Percentiles rank a stretch among this genome's conserved stretches.
Conservation (phyloP, 306 rosid genomes). For the Prunus dulcis region DNA sequence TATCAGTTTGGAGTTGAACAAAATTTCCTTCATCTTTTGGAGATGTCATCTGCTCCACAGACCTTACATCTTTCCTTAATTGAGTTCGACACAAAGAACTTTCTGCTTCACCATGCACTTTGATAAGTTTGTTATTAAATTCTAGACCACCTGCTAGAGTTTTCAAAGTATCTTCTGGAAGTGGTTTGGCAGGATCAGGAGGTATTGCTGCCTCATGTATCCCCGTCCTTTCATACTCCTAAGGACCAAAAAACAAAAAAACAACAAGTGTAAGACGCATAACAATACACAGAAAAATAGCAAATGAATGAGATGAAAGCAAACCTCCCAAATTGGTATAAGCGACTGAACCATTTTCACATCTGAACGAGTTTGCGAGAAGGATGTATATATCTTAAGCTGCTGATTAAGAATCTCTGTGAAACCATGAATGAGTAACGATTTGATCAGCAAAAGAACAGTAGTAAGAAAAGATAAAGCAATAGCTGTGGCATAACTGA, state of each 20-base stretch:
- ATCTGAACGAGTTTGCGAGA: slow-evolving; percentile 71
- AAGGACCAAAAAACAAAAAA: slow-evolving; percentile 15
- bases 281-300: neutral
- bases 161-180: slow-evolving; percentile 62
- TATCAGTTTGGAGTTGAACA: slow-evolving; percentile 23
- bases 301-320: slow-evolving; percentile 20
- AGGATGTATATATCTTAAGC: slow-evolving; percentile 70
- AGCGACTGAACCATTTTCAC: slow-evolving; percentile 95
- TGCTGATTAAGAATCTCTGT: slow-evolving; percentile 73
- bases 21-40: slow-evolving; percentile 24
- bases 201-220: slow-evolving; percentile 40
- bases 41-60: slow-evolving; percentile 25
- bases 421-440: slow-evolving; percentile 27
- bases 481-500: neutral
- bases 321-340: slow-evolving; percentile 90
- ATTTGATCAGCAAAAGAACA: neutral
- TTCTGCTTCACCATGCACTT: slow-evolving; percentile 44
- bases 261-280: neutral
- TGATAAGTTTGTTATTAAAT: slow-evolving; percentile 41
- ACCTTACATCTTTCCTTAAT: slow-evolving; percentile 41
- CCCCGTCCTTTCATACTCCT: slow-evolving; percentile 65
- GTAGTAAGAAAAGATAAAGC: neutral
- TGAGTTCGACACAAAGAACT: slow-evolving; percentile 32
- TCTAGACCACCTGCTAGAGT: slow-evolving; percentile 54
- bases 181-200: slow-evolving; percentile 69